phyloP scores from a whole-genome alignment of 495 filamentous ascomycete species.

The Penicillium atrosanguineum region DNA sequence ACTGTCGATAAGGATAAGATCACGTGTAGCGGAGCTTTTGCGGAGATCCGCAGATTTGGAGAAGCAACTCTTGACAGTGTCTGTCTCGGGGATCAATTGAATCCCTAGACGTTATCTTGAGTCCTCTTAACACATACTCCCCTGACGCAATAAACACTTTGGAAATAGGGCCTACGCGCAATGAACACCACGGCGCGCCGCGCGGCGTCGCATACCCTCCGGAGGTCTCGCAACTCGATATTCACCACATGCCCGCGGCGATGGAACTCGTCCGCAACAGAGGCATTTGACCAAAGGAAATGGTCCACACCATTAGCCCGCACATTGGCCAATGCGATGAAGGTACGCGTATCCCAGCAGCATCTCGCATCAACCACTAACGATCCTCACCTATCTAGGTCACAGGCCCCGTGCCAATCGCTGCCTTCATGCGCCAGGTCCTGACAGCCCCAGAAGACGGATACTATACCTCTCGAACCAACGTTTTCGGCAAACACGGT shows the following conservation, averaged over 20 bases:
- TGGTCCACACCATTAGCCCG: slow-evolving; percentile 93
- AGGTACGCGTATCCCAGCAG: slow-evolving; percentile 44
- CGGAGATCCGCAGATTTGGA: slow-evolving; percentile 20
- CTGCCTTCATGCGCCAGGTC: slow-evolving; percentile 97
- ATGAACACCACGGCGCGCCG: slow-evolving; percentile 38
- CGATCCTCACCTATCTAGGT: slow-evolving; percentile 32
- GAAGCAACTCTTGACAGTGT: not conserved
- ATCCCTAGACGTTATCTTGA: not conserved
- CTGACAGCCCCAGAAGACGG: slow-evolving; percentile 70
- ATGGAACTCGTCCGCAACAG: slow-evolving; percentile 27
- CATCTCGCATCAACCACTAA: not conserved
- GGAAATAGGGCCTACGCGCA: not conserved
- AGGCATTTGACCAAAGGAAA: slow-evolving; percentile 41
- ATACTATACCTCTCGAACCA: slow-evolving; percentile 16
- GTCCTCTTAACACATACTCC: not conserved
- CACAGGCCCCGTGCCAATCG: slow-evolving; percentile 88
- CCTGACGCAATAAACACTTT: not conserved
- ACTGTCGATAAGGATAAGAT: slow-evolving; percentile 26
- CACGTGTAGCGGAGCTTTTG: slow-evolving; percentile 35
- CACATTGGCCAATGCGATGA: slow-evolving; percentile 77
- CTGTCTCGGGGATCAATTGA: not conserved
- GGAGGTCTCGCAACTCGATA: slow-evolving; percentile 21
- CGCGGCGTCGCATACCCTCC: slow-evolving; percentile 31
- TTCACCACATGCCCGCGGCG: slow-evolving; percentile 19
- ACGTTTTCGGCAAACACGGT: slow-evolving; percentile 81